Evolutionary conservation across 306 rosid species (phyloP), one percentile per base, ranked within the genome.

Genomic region (Luffa acutangula): DNA sequence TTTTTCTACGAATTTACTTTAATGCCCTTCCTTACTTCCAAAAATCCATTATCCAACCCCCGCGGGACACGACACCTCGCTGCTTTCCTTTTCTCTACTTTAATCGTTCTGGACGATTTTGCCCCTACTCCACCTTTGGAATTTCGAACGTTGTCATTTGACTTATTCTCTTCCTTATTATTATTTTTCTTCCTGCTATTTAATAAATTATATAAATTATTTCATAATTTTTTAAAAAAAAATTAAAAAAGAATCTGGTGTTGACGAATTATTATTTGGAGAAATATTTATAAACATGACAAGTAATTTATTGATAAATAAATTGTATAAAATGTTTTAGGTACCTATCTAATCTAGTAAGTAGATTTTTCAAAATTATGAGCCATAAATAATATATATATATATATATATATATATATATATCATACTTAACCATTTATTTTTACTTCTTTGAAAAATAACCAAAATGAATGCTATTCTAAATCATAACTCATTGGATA

Each of bases 1-100:
- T 46, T 13, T 25, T 46, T 12, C 0, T 0, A 0, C 0, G 6
- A 8, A 74, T 49, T 7, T 31, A 49, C 78, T 1, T 2, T 25
- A 33, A 0, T 74, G 3, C 31, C 78, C 62, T 74, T 73, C 3
- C 76, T 43, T n/a, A 20, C 20, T 70, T 70, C 76, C 76, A 71
- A 45, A 73, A 49, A 3, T 14, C 45, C 45, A 14, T 33, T 4
- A 7, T 49, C 78, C 60, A 74, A 74, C 62, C 45, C 60, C 78
- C 60, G 12, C 31, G 43, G 21, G 60, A 49, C 60, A 49, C 2
- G 60, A 49, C 60, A 49, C 2, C 78, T 31, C 8, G 21, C 45
- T 34, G 0, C 78, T 73, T 49, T 51, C 78, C 7, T 34, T 51
- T 33, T 51, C 78, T 17, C 31, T 33, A 49, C 78, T 73, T 73